phyloP scores from a whole-genome alignment of 352 stramenopile species.

The Globisporangium irregulare region DNA sequence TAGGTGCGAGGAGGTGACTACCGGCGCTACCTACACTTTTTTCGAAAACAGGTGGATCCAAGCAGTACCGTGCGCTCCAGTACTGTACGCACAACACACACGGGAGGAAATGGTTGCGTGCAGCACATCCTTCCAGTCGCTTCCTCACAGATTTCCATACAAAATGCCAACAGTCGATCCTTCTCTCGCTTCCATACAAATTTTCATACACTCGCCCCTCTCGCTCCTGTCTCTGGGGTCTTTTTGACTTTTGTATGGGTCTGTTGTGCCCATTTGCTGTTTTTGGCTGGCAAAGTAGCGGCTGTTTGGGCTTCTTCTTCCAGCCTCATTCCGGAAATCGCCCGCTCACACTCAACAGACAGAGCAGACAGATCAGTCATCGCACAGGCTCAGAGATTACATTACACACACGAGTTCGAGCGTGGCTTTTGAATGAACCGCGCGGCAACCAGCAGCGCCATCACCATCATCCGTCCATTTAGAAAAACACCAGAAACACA shows the following conservation, averaged over 20 bases:
- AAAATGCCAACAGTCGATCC: neutral
- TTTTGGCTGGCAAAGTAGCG: neutral
- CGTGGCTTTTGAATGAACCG: neutral
- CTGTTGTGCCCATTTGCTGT: neutral
- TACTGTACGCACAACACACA: neutral
- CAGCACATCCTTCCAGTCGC: too few relatives aligned
- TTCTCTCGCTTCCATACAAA: neutral
- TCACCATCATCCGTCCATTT: neutral
- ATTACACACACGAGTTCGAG: neutral
- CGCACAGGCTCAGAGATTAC: neutral
- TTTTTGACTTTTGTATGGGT: neutral
- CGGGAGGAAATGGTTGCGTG: too few relatives aligned
- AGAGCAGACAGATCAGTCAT: neutral
- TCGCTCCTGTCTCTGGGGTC: neutral
- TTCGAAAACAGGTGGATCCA: neutral
- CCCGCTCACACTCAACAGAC: neutral
- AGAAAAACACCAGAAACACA: neutral
- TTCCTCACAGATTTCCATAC: too few relatives aligned
- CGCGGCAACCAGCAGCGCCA: neutral
- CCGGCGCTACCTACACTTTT: neutral
- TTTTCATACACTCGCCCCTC: neutral
- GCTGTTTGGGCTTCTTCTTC: neutral
- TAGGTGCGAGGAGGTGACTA: neutral
- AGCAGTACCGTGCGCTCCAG: neutral
- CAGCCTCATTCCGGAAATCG: slow-evolving; percentile 5